phyloP scores from a whole-genome alignment of 805 yeast species.

The Ogataea populi-albae region DNA sequence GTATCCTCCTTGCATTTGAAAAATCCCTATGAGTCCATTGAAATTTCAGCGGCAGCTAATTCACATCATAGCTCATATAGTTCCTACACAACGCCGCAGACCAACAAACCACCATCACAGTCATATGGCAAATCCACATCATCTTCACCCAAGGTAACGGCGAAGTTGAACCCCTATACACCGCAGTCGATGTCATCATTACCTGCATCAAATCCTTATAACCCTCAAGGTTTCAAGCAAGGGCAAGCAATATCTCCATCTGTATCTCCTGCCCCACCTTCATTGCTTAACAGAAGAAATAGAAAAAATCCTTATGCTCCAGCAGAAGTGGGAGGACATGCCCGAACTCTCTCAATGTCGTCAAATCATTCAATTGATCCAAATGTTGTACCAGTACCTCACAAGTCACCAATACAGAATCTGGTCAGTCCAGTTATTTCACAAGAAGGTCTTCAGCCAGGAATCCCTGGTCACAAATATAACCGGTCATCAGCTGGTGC shows the following conservation, averaged over 20 bases:
- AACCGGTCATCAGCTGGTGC: neutral
- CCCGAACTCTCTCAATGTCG: constrained; percentile 23
- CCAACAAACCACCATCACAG: constrained; percentile 2
- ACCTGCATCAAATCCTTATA: constrained; percentile 33
- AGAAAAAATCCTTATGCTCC: constrained; percentile 33
- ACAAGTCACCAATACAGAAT: constrained; percentile 18
- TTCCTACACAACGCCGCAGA: neutral
- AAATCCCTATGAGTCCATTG: constrained; percentile 25
- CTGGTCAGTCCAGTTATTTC: constrained; percentile 14
- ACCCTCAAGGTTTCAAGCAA: constrained; percentile 5
- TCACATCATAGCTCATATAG: neutral
- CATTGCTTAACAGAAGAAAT: constrained; percentile 8
- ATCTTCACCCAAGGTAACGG: constrained; percentile 2
- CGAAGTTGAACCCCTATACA: constrained; percentile 13
- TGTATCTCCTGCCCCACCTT: constrained; percentile 5
- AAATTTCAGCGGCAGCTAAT: constrained; percentile 3
- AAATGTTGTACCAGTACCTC: constrained; percentile 30
- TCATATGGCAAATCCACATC: constrained; percentile 5
- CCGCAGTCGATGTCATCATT: constrained; percentile 8
- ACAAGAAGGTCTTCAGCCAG: neutral
- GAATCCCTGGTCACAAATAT: constrained; percentile 3
- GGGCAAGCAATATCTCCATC: constrained; percentile 3
- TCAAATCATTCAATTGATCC: constrained; percentile 26
- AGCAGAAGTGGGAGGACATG: constrained; percentile 30
- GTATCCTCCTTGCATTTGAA: constrained; percentile 17